These are phyloP conservation scores for Wakefieldia striispora DNA, from an alignment of 768 basidiomycete species.

Conservation along the genomic window DNA sequence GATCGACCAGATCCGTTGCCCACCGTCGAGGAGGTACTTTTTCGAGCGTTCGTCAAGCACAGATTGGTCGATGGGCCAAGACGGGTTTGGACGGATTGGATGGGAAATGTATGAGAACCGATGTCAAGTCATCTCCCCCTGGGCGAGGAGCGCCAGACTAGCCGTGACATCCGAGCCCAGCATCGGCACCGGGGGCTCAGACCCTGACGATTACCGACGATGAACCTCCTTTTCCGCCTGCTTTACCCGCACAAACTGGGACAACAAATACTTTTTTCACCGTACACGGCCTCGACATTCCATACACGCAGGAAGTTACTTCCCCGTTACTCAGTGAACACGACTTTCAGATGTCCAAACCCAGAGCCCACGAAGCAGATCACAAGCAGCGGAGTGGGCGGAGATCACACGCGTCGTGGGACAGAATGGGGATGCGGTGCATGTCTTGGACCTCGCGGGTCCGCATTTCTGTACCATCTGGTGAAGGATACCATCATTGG, in stretches of 20 bases:
- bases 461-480: conserved; percentile 93
- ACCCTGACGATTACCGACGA: conserved; percentile 16
- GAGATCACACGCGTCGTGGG: conserved; percentile 49
- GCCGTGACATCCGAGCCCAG: neutral
- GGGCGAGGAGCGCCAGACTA: conserved; percentile 65
- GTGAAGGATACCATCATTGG: conserved; percentile 96
- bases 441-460: conserved; percentile 83
- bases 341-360: conserved; percentile 95
- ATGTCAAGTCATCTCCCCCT: conserved; percentile 92
- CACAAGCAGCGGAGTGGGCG: conserved; percentile 68
- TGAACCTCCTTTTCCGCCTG: conserved; percentile 77
- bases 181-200: neutral
- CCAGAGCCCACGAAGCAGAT: conserved; percentile 93
- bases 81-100: conserved; percentile 77
- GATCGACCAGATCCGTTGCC: conserved; percentile 67
- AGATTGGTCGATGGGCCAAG: conserved; percentile 71
- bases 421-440: conserved; percentile 35
- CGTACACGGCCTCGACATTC: conserved; percentile 60
- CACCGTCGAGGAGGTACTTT: conserved; percentile 88
- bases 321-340: conserved; percentile 76
- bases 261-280: conserved; percentile 99
- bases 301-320: conserved; percentile 75
- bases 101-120: conserved; percentile 95
- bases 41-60: conserved; percentile 74
- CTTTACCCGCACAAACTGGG: conserved; percentile 80